Base-by-base conservation (phyloP, 768 basidiomycete genomes). In the Collybia nuda region DNA sequence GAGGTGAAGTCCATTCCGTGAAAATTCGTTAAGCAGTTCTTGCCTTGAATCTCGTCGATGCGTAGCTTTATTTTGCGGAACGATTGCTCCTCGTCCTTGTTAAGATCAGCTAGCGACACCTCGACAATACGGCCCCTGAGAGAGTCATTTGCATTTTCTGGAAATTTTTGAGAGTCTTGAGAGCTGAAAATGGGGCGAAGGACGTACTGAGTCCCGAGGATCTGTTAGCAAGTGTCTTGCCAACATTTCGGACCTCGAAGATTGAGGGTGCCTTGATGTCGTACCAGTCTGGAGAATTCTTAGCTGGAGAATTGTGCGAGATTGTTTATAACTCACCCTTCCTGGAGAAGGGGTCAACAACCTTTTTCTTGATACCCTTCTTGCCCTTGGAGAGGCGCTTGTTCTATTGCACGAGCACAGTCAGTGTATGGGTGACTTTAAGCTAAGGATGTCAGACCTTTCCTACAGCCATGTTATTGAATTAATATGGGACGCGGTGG, bases 1-100 rank as follows among this genome's bases (percentile, higher is more conserved):
- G 96, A 97, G 55, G 97, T 98, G 79, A 99, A 98, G 78, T 96
- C 93, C 96, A 99, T 98, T 70, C 97, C 97, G 74, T 96, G 90
- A 91, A 99, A 99, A 76, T 95, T 96, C 71, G 97, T 98, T 49
- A 98, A 82, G 81, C 94, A 97, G 81, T 93, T 97, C 81, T 95
- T 96, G 77, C 97, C 97, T 77, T 97, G 89, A 53, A 93, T 80
- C 65, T 94, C 92, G 68, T 98, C 95, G 65, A 98, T 82, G 66
- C 94, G 91, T 71, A 99, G 86, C 79, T 95, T 94, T 71, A 99
- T 95, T 84, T 99, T 98, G 68, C 97, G 87, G 92, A 95, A 99
- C 50, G 93, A 86, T 68, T 98, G 94, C 68, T 99, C 97, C 79
- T 98, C 97, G 67, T 99, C 97, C 79, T 97, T 97, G 85, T 93